Conservation (phyloP, 352 stramenopile genomes). For the Albugo laibachii region DNA sequence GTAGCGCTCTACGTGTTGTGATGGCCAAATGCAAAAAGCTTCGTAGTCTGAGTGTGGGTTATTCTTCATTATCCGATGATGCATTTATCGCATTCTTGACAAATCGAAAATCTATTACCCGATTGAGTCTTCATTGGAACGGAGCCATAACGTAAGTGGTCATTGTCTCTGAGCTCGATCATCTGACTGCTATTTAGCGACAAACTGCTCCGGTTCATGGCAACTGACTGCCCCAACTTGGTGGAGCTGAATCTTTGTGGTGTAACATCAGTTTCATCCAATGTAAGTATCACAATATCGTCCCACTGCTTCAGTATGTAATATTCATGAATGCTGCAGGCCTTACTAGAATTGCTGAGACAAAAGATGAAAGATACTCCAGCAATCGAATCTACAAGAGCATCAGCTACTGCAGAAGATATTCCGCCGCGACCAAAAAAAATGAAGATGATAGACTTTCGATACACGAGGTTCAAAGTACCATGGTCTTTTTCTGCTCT, state of each 20-base stretch:
- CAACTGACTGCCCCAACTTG: conserved; percentile 44
- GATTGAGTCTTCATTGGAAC: conserved; percentile 74
- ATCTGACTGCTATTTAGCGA: conserved; percentile 17
- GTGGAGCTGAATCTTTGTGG: conserved; percentile 76
- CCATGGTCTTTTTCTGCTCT: neutral
- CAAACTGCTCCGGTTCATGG: conserved; percentile 61
- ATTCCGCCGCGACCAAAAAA: conserved; percentile 54
- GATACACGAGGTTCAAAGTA: conserved; percentile 59
- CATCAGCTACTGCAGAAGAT: conserved; percentile 12
- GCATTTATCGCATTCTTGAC: conserved; percentile 67
- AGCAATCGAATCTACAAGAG: neutral
- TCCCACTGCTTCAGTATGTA: neutral
- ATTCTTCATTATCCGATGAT: conserved; percentile 72
- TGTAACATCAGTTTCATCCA: conserved; percentile 66
- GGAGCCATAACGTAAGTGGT: conserved; percentile 54
- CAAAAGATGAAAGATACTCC: conserved; percentile 16
- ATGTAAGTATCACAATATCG: conserved; percentile 20
- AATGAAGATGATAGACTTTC: conserved; percentile 79
- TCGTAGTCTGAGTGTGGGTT: conserved; percentile 68
- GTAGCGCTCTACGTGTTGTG: conserved; percentile 68
- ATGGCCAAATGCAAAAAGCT: conserved; percentile 80
- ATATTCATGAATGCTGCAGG: conserved; percentile 32
- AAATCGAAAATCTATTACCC: conserved; percentile 59
- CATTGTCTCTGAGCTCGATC: conserved; percentile 4
- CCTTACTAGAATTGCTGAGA: conserved; percentile 66